Percentiles rank a stretch among this genome's conserved stretches.
phyloP scores from a whole-genome alignment of 352 stramenopile species.

The Phytophthora litchii region DNA sequence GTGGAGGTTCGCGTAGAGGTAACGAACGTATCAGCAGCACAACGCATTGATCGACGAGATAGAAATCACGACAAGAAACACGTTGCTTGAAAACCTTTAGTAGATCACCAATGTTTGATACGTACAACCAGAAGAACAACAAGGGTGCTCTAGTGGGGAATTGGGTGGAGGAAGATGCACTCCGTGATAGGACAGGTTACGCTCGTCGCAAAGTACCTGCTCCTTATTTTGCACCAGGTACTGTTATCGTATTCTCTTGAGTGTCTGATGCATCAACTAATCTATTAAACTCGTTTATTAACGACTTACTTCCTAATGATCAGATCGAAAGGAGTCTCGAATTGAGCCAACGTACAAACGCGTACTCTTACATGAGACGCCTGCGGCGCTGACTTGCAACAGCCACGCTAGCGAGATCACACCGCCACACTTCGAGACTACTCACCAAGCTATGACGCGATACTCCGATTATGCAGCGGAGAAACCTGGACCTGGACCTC shows the following conservation, averaged over 20 bases:
- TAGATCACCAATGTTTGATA: constrained; percentile 48
- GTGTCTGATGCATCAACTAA: neutral
- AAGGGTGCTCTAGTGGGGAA: constrained; percentile 81
- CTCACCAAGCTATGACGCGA: constrained; percentile 53
- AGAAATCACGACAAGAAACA: neutral
- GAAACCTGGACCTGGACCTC: constrained; percentile 33
- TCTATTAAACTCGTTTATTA: neutral
- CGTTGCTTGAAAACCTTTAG: neutral
- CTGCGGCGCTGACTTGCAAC: constrained; percentile 31
- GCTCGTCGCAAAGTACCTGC: constrained; percentile 60
- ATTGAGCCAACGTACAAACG: constrained; percentile 57
- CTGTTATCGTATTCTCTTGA: neutral
- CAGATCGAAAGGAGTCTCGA: constrained; percentile 50
- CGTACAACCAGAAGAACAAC: constrained; percentile 87
- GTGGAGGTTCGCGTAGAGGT: neutral
- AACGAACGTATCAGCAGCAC: constrained; percentile 16
- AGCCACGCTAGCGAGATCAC: constrained; percentile 34
- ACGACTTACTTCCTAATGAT: neutral
- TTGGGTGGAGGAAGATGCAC: constrained; percentile 84
- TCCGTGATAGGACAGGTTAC: constrained; percentile 64
- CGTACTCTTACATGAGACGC: constrained; percentile 49
- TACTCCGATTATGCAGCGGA: constrained; percentile 53
- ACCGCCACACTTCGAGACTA: constrained; percentile 56
- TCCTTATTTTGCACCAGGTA: constrained; percentile 38
- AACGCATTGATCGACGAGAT: constrained; percentile 13